Evolutionary conservation across 108 stramenopile species (phyloP).

Genomic region (Phaeodactylum tricornutum): DNA sequence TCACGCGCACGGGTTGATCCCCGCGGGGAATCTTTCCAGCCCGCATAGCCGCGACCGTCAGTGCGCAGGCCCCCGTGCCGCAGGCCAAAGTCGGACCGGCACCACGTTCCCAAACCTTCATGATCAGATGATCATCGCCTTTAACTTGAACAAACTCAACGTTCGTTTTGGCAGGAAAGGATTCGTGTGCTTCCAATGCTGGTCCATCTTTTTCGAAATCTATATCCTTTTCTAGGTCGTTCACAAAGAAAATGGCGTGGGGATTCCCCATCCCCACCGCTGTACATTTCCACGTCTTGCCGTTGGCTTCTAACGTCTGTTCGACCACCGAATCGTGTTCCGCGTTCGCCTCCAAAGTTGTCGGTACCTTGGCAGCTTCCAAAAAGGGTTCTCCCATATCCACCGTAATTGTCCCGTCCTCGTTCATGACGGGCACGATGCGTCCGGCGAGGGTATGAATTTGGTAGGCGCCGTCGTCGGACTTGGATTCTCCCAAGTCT

Average conservation of each 20-base stretch:
- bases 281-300: constrained; percentile 84
- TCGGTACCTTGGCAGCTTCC: constrained; percentile 75
- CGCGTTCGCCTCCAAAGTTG: constrained; percentile 69
- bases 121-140: constrained; percentile 71
- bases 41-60: constrained; percentile 87
- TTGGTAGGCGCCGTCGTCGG: constrained; percentile 41
- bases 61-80: constrained; percentile 95
- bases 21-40: constrained; percentile 74
- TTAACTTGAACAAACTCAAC: constrained; percentile 96
- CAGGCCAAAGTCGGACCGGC: constrained; percentile 96
- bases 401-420: constrained; percentile 87
- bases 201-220: constrained; percentile 86
- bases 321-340: constrained; percentile 76
- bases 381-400: constrained; percentile 95
- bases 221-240: constrained; percentile 80
- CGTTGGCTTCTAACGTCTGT: constrained; percentile 67
- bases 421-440: constrained; percentile 89
- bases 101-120: constrained; percentile 98
- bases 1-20: constrained; percentile 47
- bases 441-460: constrained; percentile 89
- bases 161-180: constrained; percentile 92
- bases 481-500: constrained; percentile 67
- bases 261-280: constrained; percentile 98
- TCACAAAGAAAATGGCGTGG: constrained; percentile 90
- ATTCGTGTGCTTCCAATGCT: constrained; percentile 74